A percentile compares a stretch with the other conserved stretches of the same genome.
phyloP scores from a whole-genome alignment of 1,284 basidiomycete species.

The Melampsora americana region DNA sequence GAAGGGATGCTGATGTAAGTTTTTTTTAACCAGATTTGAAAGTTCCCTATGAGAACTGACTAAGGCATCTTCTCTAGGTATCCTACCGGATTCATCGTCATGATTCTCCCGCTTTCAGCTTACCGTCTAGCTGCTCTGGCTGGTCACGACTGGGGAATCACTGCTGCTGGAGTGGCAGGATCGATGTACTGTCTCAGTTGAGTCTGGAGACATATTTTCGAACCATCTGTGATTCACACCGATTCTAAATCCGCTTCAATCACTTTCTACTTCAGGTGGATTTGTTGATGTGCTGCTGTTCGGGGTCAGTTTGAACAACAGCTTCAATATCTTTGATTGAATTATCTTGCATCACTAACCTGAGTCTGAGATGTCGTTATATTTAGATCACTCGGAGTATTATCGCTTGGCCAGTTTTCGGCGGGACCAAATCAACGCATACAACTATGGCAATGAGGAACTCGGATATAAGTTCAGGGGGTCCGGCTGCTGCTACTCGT shows the following conservation, averaged over 20 bases:
- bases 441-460: too few relatives aligned
- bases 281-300: conserved; percentile 42
- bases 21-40: too few relatives aligned
- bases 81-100: conserved; percentile 36
- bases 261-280: conserved; percentile 12
- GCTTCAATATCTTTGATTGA: neutral
- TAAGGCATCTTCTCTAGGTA: conserved; percentile 6
- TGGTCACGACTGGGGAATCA: conserved; percentile 42
- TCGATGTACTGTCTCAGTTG: conserved; percentile 39
- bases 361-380: neutral
- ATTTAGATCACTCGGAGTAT: conserved; percentile 32
- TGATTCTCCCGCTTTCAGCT: conserved; percentile 40
- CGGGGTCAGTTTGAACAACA: conserved; percentile 18
- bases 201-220: neutral
- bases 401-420: conserved; percentile 19
- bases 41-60: too few relatives aligned
- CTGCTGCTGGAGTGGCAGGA: conserved; percentile 18
- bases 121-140: conserved; percentile 34
- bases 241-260: neutral
- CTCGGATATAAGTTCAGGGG: too few relatives aligned
- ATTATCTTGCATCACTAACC: neutral
- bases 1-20: conserved; percentile 39
- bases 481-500: too few relatives aligned
- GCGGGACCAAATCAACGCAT: neutral
- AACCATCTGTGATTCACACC: too few relatives aligned